A percentile compares a stretch with the other conserved stretches of the same genome.
phyloP scores from a whole-genome alignment of 352 stramenopile genomes.

The Globisporangium lucens region DNA sequence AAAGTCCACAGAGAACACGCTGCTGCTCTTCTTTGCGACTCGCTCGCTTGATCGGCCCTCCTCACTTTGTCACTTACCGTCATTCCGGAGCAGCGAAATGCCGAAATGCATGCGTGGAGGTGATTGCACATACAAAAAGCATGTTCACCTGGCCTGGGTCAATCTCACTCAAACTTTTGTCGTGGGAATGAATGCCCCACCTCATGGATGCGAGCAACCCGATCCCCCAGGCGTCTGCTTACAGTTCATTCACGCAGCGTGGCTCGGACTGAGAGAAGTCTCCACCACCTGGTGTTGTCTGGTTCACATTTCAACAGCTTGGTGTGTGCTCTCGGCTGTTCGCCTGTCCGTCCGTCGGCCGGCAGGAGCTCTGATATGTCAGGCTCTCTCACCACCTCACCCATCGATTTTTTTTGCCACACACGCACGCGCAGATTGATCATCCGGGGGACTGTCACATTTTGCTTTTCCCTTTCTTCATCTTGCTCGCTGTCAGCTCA shows the following conservation, averaged over 20 bases:
- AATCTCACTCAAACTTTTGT: too few relatives aligned
- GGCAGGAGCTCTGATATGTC: background rate
- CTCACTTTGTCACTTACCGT: background rate
- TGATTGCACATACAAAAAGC: background rate
- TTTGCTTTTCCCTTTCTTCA: background rate
- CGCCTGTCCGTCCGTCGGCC: background rate
- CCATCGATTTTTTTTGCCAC: background rate
- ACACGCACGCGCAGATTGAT: too few relatives aligned
- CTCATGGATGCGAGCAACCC: background rate
- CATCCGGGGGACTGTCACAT: background rate
- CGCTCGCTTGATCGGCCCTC: background rate
- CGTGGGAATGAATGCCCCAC: background rate
- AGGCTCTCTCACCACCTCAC: background rate
- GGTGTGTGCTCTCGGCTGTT: background rate
- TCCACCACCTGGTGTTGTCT: background rate
- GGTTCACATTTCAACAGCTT: background rate
- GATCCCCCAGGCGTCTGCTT: background rate
- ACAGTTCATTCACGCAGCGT: background rate
- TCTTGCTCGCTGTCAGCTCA: background rate
- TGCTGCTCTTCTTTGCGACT: background rate
- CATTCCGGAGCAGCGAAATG: background rate
- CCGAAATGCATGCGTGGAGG: background rate
- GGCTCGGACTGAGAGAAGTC: background rate
- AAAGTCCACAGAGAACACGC: background rate
- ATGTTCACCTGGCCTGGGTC: background rate